These are phyloP conservation scores for Arthrobotrys sphaeroides DNA, from an alignment of 2,329 filamentous ascomycete species.

Conservation along the genomic window DNA sequence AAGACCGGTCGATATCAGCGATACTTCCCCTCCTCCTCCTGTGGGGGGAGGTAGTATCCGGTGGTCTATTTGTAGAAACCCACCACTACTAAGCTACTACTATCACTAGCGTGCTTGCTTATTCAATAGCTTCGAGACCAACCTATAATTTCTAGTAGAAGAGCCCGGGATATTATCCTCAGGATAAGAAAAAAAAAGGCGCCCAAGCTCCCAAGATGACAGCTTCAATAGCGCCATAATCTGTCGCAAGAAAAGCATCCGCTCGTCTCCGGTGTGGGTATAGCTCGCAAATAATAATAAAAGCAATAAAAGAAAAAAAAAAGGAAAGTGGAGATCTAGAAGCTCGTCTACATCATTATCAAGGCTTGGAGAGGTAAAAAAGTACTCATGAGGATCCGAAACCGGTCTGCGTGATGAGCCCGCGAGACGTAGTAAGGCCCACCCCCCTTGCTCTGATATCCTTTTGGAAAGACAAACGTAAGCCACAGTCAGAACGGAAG, in stretches of 20 bases:
- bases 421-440: slow-evolving; percentile 48
- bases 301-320: background rate
- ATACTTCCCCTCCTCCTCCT: too few species aligned
- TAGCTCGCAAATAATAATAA: background rate
- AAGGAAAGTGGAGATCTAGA: background rate
- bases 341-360: background rate
- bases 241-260: slow-evolving; percentile 17
- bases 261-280: slow-evolving; percentile 25
- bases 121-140: background rate
- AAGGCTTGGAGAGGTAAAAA: slow-evolving; percentile 16
- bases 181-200: background rate
- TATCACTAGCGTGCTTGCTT: background rate
- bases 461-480: background rate
- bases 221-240: slow-evolving; percentile 5
- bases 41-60: background rate
- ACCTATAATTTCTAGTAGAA: background rate
- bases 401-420: slow-evolving; percentile 50
- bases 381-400: slow-evolving; percentile 31
- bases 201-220: slow-evolving; percentile 7
- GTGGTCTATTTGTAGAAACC: slow-evolving; percentile 1
- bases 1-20: background rate
- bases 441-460: slow-evolving; percentile 12
- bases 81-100: too few species aligned
- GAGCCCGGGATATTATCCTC: too few species aligned
- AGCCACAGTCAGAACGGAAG: background rate